Evolutionary conservation across 305 asterid genomes (phyloP).

Genomic region (Solanum hybrid): DNA sequence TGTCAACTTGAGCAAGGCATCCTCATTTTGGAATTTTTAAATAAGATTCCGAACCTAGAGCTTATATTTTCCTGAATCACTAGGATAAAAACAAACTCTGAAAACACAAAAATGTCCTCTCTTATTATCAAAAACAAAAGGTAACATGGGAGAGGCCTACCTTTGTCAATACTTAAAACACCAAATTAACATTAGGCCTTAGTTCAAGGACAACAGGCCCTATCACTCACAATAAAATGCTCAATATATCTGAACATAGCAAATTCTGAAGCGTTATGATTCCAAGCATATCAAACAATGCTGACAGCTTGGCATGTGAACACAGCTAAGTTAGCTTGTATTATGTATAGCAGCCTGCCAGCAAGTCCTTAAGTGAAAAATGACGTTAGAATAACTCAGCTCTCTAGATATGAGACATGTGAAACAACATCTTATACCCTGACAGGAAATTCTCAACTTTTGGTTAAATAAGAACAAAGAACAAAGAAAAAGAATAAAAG

Average conservation of each 20-base stretch:
- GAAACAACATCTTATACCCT: neutral
- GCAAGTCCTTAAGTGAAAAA: neutral
- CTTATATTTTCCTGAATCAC: neutral
- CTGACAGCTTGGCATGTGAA: neutral
- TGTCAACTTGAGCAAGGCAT: neutral
- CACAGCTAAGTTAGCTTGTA: neutral
- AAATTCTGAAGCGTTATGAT: neutral
- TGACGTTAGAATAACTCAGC: neutral
- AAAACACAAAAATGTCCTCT: neutral
- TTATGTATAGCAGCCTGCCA: neutral
- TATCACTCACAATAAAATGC: neutral
- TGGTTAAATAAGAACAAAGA: neutral
- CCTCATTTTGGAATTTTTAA: neutral
- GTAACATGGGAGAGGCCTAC: neutral
- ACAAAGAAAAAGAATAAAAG: neutral
- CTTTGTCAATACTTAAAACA: neutral
- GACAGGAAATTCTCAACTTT: neutral
- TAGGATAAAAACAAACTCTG: neutral
- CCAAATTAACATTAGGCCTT: neutral
- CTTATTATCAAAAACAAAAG: neutral
- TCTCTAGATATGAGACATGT: neutral
- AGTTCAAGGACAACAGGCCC: neutral
- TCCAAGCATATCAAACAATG: neutral
- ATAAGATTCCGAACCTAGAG: neutral
- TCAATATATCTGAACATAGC: neutral